Evolutionary conservation across 23 red algal genomes (phyloP), one percentile per base, ranked within the genome.

Genomic region (Rhodosorus marinus): DNA sequence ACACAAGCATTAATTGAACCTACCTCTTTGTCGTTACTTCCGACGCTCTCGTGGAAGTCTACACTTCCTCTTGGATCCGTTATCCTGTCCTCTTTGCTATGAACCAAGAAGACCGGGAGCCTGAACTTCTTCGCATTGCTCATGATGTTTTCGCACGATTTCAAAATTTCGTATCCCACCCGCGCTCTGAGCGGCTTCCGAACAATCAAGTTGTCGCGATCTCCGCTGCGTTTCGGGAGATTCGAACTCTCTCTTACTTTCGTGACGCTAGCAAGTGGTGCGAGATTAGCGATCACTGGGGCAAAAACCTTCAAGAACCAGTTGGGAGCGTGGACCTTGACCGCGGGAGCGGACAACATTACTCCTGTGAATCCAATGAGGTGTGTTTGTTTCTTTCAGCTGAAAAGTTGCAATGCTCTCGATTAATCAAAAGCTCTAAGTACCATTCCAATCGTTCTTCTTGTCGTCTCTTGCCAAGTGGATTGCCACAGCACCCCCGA

Each of bases 401-500:
- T n/a, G n/a, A n/a, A n/a, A n/a, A n/a, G n/a, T n/a, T n/a, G n/a
- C n/a, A n/a, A n/a, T n/a, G n/a, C n/a, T n/a, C n/a, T n/a, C n/a
- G n/a, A n/a, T n/a, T n/a, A n/a, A n/a, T n/a, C n/a, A n/a, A n/a
- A n/a, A n/a, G n/a, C n/a, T n/a, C n/a, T n/a, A n/a, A n/a, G n/a
- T n/a, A n/a, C n/a, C n/a, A n/a, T n/a, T 43, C 11, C 38, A 17
- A 11, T 11, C 38, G 11, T 17, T 43, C 11, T 43, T 17, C 17
- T 11, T 17, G 38, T 43, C 38, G 38, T 43, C 38, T 11, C 38
- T 11, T 43, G 38, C 38, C 11, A 43, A 17, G 11, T 27, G 79
- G 55, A 84, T 72, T 2, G 66, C 79, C 1, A 84, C 66, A 21
- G 79, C 79, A 29, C 79, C 79, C 8, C 79, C 79, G 49, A 84